These are phyloP conservation scores for Ganoderma meredithae DNA, from an alignment of 1,284 basidiomycete genomes.

Conservation along the genomic window DNA sequence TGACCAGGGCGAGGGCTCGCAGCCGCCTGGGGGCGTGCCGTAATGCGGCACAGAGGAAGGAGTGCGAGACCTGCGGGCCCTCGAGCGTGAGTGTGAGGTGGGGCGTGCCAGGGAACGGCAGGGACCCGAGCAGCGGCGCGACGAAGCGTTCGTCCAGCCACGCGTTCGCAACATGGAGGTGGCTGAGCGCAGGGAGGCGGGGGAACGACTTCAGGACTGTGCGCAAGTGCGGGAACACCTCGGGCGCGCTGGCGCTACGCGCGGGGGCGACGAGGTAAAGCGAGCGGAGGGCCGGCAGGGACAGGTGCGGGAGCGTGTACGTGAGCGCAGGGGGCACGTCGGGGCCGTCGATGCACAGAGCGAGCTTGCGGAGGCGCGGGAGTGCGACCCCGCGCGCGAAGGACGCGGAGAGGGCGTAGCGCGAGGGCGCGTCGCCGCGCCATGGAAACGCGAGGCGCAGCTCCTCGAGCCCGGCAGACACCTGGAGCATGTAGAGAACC, in stretches of 20 bases:
- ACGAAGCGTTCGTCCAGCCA: slow-evolving; percentile 43
- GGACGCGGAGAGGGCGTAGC: slow-evolving; percentile 30
- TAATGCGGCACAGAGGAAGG: slow-evolving; percentile 31
- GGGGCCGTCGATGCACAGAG: slow-evolving; percentile 33
- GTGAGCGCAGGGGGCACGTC: slow-evolving; percentile 41
- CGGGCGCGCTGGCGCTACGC: slow-evolving; percentile 7
- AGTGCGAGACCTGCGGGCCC: slow-evolving; percentile 35
- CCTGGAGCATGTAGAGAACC: slow-evolving; percentile 44
- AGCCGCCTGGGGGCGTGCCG: slow-evolving; percentile 29
- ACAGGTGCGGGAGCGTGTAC: slow-evolving; percentile 36
- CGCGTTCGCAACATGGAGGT: slow-evolving; percentile 38
- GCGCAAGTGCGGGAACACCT: slow-evolving; percentile 37
- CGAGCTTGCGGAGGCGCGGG: slow-evolving; percentile 34
- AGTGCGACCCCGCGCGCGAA: slow-evolving; percentile 33
- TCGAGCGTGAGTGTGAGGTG: slow-evolving; percentile 39
- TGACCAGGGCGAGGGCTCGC: slow-evolving; percentile 37
- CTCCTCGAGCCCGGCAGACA: slow-evolving; percentile 36
- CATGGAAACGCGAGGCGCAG: slow-evolving; percentile 38
- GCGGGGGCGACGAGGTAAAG: slow-evolving; percentile 32
- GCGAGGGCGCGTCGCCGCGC: slow-evolving; percentile 30
- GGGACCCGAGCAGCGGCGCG: slow-evolving; percentile 35
- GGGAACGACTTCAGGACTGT: slow-evolving; percentile 39
- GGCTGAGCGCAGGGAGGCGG: slow-evolving; percentile 34
- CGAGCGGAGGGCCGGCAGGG: slow-evolving; percentile 35
- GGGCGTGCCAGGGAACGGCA: slow-evolving; percentile 34